Conservation (phyloP, 2,329 filamentous ascomycete genomes). For the Chlorencoelia australis region DNA sequence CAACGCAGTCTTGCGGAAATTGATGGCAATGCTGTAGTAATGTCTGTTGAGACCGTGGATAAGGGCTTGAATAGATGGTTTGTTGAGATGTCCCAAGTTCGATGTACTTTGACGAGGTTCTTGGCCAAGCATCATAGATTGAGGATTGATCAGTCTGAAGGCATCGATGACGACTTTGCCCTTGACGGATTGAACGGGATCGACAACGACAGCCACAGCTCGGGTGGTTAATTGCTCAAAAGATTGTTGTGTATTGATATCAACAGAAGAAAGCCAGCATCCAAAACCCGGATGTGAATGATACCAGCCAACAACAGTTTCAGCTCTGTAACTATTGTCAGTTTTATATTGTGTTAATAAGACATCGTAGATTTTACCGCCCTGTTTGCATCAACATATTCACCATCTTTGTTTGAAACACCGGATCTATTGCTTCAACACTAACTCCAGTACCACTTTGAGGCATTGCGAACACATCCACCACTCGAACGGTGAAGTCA, state of each 20-base stretch:
- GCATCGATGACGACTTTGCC: conserved; percentile 99
- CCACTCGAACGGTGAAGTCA: conserved; percentile 95
- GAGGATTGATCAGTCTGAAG: conserved; percentile 96
- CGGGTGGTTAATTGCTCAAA: conserved; percentile 97
- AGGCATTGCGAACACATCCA: conserved; percentile 98
- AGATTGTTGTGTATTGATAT: conserved; percentile 99
- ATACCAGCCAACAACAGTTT: conserved; percentile 98
- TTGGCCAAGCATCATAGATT: conserved; percentile 95
- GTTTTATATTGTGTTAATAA: background rate
- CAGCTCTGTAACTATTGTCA: conserved; percentile 50
- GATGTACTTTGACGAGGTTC: conserved; percentile 96
- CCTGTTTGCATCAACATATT: conserved; percentile 98
- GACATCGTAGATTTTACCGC: conserved; percentile 38
- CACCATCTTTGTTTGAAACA: conserved; percentile 99
- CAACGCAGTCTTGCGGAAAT: conserved; percentile 93
- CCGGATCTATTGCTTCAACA: conserved; percentile 94
- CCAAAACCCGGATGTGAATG: conserved; percentile 98
- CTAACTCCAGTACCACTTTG: conserved; percentile 97
- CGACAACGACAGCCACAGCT: conserved; percentile 94
- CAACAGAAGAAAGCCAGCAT: conserved; percentile 97
- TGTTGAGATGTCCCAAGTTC: conserved; percentile 95
- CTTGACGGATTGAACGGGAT: conserved; percentile 98
- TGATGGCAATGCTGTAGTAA: conserved; percentile 98
- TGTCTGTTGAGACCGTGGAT: conserved; percentile 97
- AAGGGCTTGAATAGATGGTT: conserved; percentile 97